phyloP scores from a whole-genome alignment of 2,329 filamentous ascomycete species.

The Fusarium staphyleae region DNA sequence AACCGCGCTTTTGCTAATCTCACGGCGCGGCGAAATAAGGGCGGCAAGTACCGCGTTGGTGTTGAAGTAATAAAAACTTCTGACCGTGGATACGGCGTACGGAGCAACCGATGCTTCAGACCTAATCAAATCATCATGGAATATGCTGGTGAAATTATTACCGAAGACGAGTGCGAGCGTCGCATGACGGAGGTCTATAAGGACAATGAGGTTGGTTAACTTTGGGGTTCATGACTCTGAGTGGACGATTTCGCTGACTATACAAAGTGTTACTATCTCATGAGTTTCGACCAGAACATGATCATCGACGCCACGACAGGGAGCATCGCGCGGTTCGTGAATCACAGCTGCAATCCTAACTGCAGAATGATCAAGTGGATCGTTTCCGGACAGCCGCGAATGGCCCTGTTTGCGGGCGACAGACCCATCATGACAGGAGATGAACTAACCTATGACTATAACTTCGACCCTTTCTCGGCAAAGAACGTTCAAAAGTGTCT shows the following conservation, averaged over 20 bases:
- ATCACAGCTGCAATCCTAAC: constrained; percentile 96
- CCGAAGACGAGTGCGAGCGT: constrained; percentile 88
- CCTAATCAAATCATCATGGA: constrained; percentile 97
- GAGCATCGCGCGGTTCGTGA: constrained; percentile 96
- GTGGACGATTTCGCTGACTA: constrained; percentile 17
- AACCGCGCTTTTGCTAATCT: constrained; percentile 90
- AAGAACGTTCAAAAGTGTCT: constrained; percentile 74
- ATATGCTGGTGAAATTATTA: constrained; percentile 97
- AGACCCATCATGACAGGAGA: constrained; percentile 91
- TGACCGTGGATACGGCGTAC: constrained; percentile 89
- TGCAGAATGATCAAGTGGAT: constrained; percentile 99
- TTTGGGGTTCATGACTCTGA: background rate
- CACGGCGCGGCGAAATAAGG: constrained; percentile 74
- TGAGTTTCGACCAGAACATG: constrained; percentile 98
- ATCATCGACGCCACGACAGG: constrained; percentile 97
- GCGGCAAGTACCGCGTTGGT: constrained; percentile 88
- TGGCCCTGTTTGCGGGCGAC: constrained; percentile 95
- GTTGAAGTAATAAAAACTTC: constrained; percentile 93
- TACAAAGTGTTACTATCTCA: constrained; percentile 93
- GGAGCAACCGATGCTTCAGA: constrained; percentile 86
- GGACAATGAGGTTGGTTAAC: constrained; percentile 77
- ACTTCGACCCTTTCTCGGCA: constrained; percentile 72
- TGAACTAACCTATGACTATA: constrained; percentile 93
- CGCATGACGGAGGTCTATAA: constrained; percentile 95
- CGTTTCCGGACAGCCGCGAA: constrained; percentile 89